Evolutionary conservation across 1,284 basidiomycete genomes (phyloP), one percentile per base, ranked within the genome.

Genomic region (Cerioporus squamosus): DNA sequence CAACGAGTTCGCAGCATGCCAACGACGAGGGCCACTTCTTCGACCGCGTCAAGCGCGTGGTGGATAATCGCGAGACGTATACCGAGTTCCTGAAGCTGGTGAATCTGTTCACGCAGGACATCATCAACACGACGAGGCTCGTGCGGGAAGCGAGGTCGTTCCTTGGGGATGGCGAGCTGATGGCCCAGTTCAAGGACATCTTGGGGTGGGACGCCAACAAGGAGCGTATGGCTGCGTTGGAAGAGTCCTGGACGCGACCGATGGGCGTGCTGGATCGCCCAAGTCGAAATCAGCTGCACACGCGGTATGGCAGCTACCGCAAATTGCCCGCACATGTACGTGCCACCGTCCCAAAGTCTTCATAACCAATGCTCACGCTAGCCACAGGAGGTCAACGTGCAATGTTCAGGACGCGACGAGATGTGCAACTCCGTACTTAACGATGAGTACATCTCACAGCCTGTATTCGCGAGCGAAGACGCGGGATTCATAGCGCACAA

Each of bases 391-490:
- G 86, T 89, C 62, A 91, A 91, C 62, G 86, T 97, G 22, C 81
- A 89, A 14, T 99, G 97, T 73, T 94, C 94, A 2, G 97, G 97
- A 0, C 90, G 97, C 33, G 97, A 98, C 70, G 93, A 95, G 39
- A 96, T 98, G 89, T 98, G 97, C 76, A 93, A 90, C 76, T 90
- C 94, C 22, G 97, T 99, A 5, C 81, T 99, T 59, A 99, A 98
- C 72, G 95, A 97, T 71, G 92, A 96, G 69, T 97, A 95, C 94
- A 91, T 98, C 36, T 95, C 94, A 15, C 95, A 98, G 72, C 95
- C 97, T 0, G 94, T 93, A 0, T 97, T 94, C 89, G 89, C 91
- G 22, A 95, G 93, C 72, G 97, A 98, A 69, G 94, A 97, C 61
- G 86, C 91, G 2, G 93, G 91, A 0, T 98, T 98, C 78, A 81